These are phyloP conservation scores for Globisporangium okanoganense DNA, from an alignment of 352 stramenopile genomes.

Conservation along the genomic window DNA sequence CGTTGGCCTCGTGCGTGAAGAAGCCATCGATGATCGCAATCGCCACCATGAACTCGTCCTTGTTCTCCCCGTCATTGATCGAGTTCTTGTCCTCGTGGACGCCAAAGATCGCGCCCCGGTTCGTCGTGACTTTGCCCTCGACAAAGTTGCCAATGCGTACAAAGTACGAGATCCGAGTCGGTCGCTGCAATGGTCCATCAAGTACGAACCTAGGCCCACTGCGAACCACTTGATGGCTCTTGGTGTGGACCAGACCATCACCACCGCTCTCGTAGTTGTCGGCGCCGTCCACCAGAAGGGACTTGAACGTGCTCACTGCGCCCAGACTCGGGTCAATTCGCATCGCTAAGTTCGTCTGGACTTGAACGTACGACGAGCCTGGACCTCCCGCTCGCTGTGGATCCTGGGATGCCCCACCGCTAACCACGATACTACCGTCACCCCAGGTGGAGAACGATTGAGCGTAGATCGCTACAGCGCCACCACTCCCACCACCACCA, in stretches of 20 bases:
- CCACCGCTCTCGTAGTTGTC: slow-evolving; percentile 27
- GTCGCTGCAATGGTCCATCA: slow-evolving; percentile 13
- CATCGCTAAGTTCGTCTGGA: slow-evolving; percentile 40
- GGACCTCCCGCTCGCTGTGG: slow-evolving; percentile 23
- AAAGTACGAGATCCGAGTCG: slow-evolving; percentile 77
- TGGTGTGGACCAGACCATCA: slow-evolving; percentile 7
- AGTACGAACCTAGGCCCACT: slow-evolving; percentile 53
- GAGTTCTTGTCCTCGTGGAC: slow-evolving; percentile 19
- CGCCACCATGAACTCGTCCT: slow-evolving; percentile 57
- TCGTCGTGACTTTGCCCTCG: slow-evolving; percentile 34
- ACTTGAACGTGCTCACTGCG: slow-evolving; percentile 65
- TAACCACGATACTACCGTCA: slow-evolving; percentile 69
- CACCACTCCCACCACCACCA: slow-evolving; percentile 89
- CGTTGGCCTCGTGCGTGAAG: slow-evolving; percentile 76
- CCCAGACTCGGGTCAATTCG: slow-evolving; percentile 61
- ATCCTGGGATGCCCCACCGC: slow-evolving; percentile 62
- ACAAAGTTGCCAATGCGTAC: slow-evolving; percentile 51
- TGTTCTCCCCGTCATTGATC: slow-evolving; percentile 16
- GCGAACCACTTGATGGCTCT: slow-evolving; percentile 30
- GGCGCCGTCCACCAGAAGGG: slow-evolving; percentile 51
- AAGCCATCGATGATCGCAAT: slow-evolving; percentile 59
- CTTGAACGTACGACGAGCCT: slow-evolving; percentile 42
- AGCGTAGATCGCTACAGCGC: slow-evolving; percentile 79
- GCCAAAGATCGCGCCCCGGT: slow-evolving; percentile 65
- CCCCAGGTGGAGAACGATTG: slow-evolving; percentile 91